Conservation (phyloP, 495 filamentous ascomycete species). For the Coniosporium apollinis region DNA sequence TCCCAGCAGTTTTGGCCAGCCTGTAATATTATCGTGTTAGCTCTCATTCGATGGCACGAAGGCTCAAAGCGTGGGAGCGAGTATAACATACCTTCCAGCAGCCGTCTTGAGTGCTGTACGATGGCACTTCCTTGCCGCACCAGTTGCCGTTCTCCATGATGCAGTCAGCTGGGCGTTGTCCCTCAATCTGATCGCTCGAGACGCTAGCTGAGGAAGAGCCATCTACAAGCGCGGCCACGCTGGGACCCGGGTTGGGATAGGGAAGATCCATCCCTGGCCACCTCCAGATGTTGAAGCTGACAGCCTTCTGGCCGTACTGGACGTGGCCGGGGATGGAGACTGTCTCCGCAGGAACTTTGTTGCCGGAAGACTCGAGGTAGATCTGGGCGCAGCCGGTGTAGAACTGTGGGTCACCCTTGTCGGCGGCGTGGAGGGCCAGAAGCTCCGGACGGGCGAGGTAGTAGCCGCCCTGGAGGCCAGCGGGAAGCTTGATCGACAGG, state of each 20-base stretch:
- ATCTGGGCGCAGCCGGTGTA: conserved; percentile 58
- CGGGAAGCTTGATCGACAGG: conserved; percentile 40
- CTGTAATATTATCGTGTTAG: no score
- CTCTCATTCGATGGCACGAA: no score
- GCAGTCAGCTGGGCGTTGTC: conserved; percentile 33
- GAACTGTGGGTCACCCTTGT: conserved; percentile 43
- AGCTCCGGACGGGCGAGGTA: conserved; percentile 55
- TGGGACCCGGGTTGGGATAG: conserved; percentile 45
- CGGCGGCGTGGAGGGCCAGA: conserved; percentile 48
- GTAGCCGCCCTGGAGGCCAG: conserved; percentile 41
- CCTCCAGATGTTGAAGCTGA: conserved; percentile 48
- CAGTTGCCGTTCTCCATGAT: conserved; percentile 54
- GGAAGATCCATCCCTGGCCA: conserved; percentile 22
- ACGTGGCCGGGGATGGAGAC: conserved; percentile 53
- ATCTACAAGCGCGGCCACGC: conserved; percentile 10
- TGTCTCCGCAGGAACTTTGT: conserved; percentile 24
- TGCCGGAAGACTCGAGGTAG: conserved; percentile 34
- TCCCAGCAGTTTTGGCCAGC: conserved; percentile 35
- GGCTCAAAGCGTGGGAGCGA: no score
- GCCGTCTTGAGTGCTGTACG: conserved; percentile 33
- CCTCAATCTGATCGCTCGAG: conserved; percentile 20
- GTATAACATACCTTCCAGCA: conserved; percentile 38
- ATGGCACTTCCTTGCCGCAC: conserved; percentile 42
- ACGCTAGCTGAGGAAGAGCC: conserved; percentile 7
- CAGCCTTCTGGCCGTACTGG: conserved; percentile 28